These are phyloP conservation scores for Epichloe elymi DNA, from an alignment of 2,329 filamentous ascomycete genomes.

Conservation along the genomic window DNA sequence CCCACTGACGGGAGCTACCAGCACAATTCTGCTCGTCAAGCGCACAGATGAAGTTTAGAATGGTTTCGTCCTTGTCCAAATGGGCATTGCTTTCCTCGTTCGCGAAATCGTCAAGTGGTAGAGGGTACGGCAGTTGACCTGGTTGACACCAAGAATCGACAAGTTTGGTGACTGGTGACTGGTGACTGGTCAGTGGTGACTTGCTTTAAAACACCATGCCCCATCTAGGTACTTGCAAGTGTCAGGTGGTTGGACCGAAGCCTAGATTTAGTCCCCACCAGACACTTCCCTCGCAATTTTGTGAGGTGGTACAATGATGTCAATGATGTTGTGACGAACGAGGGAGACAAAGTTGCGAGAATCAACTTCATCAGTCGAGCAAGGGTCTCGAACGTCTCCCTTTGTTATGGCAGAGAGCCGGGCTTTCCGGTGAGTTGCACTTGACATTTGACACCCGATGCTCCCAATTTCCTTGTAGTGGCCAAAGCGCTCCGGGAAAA, in stretches of 20 bases:
- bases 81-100: background rate
- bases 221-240: background rate
- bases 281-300: background rate
- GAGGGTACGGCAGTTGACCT: background rate
- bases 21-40: too few relatives aligned
- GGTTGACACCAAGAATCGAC: background rate
- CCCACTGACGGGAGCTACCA: background rate
- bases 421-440: background rate
- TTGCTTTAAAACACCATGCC: too few relatives aligned
- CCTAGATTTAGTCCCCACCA: background rate
- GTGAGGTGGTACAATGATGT: background rate
- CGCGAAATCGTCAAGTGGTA: background rate
- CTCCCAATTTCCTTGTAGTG: background rate
- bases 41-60: too few relatives aligned
- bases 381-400: too few relatives aligned
- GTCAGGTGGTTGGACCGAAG: background rate
- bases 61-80: background rate
- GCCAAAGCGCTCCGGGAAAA: background rate
- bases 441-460: background rate
- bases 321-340: background rate
- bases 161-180: background rate
- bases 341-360: background rate
- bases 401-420: background rate
- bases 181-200: too few relatives aligned
- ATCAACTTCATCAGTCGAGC: background rate